A percentile compares a stretch with the other conserved stretches of the same genome.
Conservation (phyloP, 805 yeast species). For the Soucietia sequanensis region DNA sequence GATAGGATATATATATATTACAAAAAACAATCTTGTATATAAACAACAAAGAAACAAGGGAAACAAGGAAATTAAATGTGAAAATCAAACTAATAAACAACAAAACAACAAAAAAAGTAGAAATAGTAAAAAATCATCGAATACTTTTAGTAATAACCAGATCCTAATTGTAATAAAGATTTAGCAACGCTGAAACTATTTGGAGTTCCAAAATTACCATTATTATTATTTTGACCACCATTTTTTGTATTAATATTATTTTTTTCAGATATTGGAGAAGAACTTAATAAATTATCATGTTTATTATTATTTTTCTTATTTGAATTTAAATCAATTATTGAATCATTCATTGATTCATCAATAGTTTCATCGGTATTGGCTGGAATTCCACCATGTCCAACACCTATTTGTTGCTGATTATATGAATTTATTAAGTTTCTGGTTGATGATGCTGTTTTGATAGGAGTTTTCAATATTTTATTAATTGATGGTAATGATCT, state of each 20-base stretch:
- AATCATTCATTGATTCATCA: conserved; percentile 13
- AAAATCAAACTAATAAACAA: conserved; percentile 2
- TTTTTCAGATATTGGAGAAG: conserved; percentile 30
- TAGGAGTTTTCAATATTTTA: conserved; percentile 44
- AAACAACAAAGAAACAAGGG: no score
- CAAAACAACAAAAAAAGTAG: neutral
- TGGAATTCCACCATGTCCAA: conserved; percentile 11
- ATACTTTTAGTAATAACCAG: conserved; percentile 6
- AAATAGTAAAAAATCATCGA: conserved; percentile 3
- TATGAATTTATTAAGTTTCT: conserved; percentile 16
- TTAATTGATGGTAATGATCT: conserved; percentile 37
- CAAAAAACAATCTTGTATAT: no score
- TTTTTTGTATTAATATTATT: no score
- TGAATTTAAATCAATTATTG: conserved; percentile 3
- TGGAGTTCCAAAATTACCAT: conserved; percentile 39
- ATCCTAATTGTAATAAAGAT: conserved; percentile 43
- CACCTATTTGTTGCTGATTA: conserved; percentile 23
- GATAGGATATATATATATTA: no score
- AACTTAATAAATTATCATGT: conserved; percentile 26
- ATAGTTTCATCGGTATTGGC: conserved; percentile 17
- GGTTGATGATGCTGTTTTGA: conserved; percentile 29
- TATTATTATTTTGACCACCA: no score
- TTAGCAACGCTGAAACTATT: conserved; percentile 46
- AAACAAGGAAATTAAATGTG: conserved; percentile 10
- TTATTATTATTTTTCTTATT: conserved; percentile 7